These are phyloP conservation scores for Trichoderma afroharzianum DNA, from an alignment of 2,329 filamentous ascomycete genomes.

Conservation along the genomic window DNA sequence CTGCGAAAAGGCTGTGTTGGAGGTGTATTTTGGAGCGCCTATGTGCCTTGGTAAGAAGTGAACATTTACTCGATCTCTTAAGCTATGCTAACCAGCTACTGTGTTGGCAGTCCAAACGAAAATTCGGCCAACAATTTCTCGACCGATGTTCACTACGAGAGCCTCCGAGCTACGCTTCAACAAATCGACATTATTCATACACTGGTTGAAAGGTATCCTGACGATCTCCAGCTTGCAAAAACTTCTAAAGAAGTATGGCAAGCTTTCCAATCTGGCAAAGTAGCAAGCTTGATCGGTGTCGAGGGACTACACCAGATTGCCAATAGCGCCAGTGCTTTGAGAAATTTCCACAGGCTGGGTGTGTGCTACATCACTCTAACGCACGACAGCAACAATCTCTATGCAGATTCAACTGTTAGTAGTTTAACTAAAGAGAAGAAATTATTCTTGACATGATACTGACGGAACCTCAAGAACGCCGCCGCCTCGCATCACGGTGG, in stretches of 20 bases:
- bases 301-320: constrained; percentile 87
- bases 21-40: constrained; percentile 84
- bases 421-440: no score
- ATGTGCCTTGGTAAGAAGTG: constrained; percentile 61
- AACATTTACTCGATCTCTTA: constrained; percentile 23
- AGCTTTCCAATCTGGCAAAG: constrained; percentile 52
- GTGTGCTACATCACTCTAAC: constrained; percentile 80
- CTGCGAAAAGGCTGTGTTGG: constrained; percentile 65
- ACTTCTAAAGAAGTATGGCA: constrained; percentile 56
- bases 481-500: background rate
- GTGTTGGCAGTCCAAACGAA: background rate
- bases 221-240: constrained; percentile 60
- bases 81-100: rapidly evolving
- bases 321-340: constrained; percentile 68
- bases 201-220: constrained; percentile 57
- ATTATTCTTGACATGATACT: background rate
- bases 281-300: constrained; percentile 71
- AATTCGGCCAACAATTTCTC: background rate
- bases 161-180: constrained; percentile 56
- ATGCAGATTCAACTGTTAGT: constrained; percentile 16
- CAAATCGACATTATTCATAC: constrained; percentile 67
- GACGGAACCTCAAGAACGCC: background rate
- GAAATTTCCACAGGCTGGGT: constrained; percentile 68
- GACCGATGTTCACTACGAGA: background rate
- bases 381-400: constrained; percentile 53